Conservation (phyloP, 148 eudicot genomes). For the Heliamphora exappendiculata region DNA sequence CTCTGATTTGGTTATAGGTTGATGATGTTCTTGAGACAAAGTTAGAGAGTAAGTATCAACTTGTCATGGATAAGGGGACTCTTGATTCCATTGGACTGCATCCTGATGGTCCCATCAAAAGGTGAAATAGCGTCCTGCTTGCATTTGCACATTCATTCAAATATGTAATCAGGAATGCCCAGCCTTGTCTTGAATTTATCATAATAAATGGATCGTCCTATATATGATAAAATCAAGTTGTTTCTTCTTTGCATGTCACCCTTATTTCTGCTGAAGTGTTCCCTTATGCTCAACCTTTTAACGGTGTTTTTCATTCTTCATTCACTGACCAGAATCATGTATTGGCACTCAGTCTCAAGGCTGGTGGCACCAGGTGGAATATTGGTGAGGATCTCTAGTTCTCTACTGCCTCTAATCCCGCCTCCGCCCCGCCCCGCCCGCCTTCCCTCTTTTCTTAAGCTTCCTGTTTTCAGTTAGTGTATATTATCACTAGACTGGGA, state of each 20-base stretch:
- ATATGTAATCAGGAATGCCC: background rate
- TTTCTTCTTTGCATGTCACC: background rate
- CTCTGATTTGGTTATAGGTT: slow-evolving; percentile 45
- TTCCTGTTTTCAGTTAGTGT: background rate
- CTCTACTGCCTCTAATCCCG: slow-evolving; percentile 7
- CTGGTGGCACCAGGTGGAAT: slow-evolving; percentile 89
- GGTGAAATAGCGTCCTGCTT: slow-evolving; percentile 28
- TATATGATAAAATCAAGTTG: background rate
- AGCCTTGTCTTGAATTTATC: background rate
- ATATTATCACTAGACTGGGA: too few species aligned
- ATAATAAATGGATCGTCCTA: background rate
- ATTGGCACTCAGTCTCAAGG: slow-evolving; percentile 82
- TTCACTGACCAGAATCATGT: slow-evolving; percentile 66
- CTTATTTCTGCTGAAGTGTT: background rate
- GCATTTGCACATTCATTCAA: background rate
- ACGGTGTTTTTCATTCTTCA: background rate
- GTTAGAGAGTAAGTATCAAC: slow-evolving; percentile 58
- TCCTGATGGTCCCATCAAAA: slow-evolving; percentile 93
- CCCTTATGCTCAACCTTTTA: background rate
- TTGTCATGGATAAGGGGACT: slow-evolving; percentile 92
- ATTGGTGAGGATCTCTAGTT: slow-evolving; percentile 44
- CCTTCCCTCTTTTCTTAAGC: background rate
- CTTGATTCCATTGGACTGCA: slow-evolving; percentile 97
- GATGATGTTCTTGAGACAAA: slow-evolving; percentile 95
- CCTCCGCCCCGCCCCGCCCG: too few species aligned